phyloP scores from a whole-genome alignment of 2,329 filamentous ascomycete genomes.

The Ploettnerulaceae sp. region DNA sequence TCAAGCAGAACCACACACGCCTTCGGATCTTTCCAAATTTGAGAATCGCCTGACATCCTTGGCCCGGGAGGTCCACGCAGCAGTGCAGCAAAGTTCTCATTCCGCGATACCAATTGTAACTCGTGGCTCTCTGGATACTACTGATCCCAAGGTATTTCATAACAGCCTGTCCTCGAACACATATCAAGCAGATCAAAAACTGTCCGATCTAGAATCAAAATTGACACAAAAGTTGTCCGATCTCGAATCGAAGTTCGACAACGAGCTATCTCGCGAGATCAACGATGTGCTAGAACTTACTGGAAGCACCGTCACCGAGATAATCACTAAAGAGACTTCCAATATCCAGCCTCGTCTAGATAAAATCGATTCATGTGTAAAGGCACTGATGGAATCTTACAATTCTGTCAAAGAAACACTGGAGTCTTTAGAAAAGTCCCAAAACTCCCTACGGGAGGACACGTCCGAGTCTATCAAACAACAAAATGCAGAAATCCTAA shows the following conservation, averaged over 20 bases:
- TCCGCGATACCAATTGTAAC: no score
- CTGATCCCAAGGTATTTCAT: no score
- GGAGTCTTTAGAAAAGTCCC: not conserved
- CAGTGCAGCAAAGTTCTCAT: no score
- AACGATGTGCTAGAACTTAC: not conserved
- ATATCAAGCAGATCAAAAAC: no score
- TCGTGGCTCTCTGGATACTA: no score
- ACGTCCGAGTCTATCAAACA: not conserved
- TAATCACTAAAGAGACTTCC: not conserved
- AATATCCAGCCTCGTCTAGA: not conserved
- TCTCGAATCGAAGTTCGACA: not conserved
- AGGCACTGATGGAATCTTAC: not conserved
- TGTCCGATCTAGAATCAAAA: not conserved
- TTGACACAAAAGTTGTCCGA: not conserved
- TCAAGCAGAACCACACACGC: no score
- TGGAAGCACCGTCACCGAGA: not conserved
- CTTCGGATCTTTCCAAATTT: no score
- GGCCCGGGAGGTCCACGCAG: no score
- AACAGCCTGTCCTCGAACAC: no score
- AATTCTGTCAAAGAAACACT: not conserved
- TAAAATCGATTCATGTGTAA: not conserved
- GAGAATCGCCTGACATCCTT: no score
- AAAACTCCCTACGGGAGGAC: not conserved
- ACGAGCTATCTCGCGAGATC: not conserved
- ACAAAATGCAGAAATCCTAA: not conserved